Conservation (phyloP, 768 basidiomycete species). For the Cyclocybe cylindracea region DNA sequence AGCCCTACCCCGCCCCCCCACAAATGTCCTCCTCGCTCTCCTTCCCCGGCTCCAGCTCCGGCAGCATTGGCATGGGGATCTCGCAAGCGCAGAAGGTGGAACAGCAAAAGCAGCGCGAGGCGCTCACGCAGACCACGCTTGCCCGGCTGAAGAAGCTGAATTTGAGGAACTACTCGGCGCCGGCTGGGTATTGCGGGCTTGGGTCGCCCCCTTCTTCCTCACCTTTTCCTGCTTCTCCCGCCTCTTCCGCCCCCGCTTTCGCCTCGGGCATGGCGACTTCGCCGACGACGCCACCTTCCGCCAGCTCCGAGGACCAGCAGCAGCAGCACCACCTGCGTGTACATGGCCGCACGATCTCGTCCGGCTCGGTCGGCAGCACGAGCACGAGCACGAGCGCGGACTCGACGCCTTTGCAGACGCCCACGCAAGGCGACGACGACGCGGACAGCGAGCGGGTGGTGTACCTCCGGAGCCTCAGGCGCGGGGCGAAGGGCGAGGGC, state of each 20-base stretch:
- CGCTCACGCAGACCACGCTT: slow-evolving; percentile 33
- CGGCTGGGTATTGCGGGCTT: slow-evolving; percentile 23
- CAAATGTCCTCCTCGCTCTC: slow-evolving; percentile 8
- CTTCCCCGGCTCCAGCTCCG: slow-evolving; percentile 4
- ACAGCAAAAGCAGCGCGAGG: slow-evolving; percentile 18
- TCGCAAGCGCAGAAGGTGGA: slow-evolving; percentile 7
- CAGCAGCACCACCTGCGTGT: too few species aligned
- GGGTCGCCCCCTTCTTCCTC: background rate
- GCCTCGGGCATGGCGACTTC: background rate
- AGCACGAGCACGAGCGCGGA: slow-evolving; percentile 13
- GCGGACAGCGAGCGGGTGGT: background rate
- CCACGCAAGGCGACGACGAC: slow-evolving; percentile 11
- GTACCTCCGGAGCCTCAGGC: background rate
- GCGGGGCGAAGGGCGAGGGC: too few species aligned
- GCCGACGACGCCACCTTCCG: background rate
- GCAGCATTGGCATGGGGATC: too few species aligned
- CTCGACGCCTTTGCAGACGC: slow-evolving; percentile 23
- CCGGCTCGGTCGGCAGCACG: slow-evolving; percentile 1
- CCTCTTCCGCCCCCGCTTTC: background rate
- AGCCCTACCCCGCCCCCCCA: slow-evolving; percentile 5
- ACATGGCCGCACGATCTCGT: background rate
- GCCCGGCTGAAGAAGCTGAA: slow-evolving; percentile 38
- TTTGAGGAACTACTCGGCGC: slow-evolving; percentile 53
- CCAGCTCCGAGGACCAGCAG: background rate
- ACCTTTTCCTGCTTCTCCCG: too few species aligned